These are phyloP conservation scores for Ophiostoma ips DNA, from an alignment of 2,329 filamentous ascomycete genomes.

Conservation along the genomic window DNA sequence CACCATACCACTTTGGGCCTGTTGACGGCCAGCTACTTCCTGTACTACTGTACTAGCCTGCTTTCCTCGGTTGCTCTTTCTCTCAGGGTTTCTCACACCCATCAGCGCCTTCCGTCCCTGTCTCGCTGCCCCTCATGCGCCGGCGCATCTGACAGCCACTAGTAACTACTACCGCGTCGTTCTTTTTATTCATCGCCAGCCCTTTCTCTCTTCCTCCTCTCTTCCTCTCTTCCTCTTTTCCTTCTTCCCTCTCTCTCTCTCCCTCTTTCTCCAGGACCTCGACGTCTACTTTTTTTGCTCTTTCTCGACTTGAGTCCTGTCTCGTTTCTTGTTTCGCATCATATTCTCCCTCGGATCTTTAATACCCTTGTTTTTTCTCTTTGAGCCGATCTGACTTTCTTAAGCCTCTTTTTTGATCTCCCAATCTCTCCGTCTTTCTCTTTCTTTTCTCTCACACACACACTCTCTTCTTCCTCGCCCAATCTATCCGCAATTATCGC, in stretches of 20 bases:
- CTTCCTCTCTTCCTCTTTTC: neutral
- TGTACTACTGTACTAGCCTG: neutral
- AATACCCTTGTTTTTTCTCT: neutral
- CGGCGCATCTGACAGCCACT: conserved; percentile 6
- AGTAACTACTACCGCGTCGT: neutral
- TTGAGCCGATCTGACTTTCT: neutral
- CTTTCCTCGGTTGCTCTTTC: neutral
- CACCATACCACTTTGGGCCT: conserved; percentile 8
- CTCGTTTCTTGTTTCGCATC: neutral
- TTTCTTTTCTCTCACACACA: neutral
- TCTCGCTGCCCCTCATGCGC: conserved; percentile 3
- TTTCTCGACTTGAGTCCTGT: neutral
- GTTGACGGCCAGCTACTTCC: neutral
- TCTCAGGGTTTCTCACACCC: neutral
- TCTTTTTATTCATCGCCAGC: neutral
- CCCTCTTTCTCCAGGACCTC: neutral
- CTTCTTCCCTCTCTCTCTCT: neutral
- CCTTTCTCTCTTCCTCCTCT: neutral
- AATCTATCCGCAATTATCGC: neutral
- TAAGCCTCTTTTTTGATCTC: neutral
- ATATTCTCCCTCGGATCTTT: neutral
- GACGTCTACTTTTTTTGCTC: neutral
- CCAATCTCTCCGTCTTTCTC: neutral
- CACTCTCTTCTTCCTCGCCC: neutral
- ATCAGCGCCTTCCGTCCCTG: neutral